These are phyloP conservation scores for Penstemon eatonii DNA, from an alignment of 257 asterid species.

Conservation along the genomic window DNA sequence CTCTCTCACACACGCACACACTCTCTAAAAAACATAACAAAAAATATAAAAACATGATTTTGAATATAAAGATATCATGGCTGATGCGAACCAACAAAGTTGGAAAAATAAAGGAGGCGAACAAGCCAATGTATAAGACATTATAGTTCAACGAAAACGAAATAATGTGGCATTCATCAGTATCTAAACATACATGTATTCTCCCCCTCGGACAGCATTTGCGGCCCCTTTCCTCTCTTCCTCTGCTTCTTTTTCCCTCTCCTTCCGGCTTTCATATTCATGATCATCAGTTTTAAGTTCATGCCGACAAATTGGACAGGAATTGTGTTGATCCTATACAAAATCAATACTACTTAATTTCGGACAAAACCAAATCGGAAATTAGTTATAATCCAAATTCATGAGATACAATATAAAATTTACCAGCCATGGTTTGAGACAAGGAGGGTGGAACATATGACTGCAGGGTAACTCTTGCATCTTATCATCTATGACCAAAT, in stretches of 20 bases:
- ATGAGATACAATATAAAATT: background rate
- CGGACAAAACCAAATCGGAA: background rate
- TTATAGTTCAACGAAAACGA: no score
- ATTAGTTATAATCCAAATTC: background rate
- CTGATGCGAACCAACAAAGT: no score
- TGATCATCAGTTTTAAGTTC: constrained; percentile 92
- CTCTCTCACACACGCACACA: no score
- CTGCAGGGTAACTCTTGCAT: constrained; percentile 95
- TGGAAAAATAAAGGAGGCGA: no score
- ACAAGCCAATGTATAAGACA: no score
- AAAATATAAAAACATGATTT: no score
- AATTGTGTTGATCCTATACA: constrained; percentile 81
- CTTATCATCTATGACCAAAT: constrained; percentile 60
- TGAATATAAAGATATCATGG: no score
- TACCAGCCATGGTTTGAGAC: constrained; percentile 98
- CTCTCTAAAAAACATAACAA: no score
- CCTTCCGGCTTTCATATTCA: constrained; percentile 89
- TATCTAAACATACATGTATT: constrained; percentile 84
- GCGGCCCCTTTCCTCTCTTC: constrained; percentile 98
- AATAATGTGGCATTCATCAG: no score
- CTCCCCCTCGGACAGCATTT: constrained; percentile 92
- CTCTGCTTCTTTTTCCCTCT: constrained; percentile 90
- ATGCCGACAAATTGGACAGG: constrained; percentile 95
- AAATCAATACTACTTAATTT: background rate
- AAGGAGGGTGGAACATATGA: constrained; percentile 91